phyloP scores from a whole-genome alignment of 371 early-diverging fungal species.

The Conidiobolus incongruus region DNA sequence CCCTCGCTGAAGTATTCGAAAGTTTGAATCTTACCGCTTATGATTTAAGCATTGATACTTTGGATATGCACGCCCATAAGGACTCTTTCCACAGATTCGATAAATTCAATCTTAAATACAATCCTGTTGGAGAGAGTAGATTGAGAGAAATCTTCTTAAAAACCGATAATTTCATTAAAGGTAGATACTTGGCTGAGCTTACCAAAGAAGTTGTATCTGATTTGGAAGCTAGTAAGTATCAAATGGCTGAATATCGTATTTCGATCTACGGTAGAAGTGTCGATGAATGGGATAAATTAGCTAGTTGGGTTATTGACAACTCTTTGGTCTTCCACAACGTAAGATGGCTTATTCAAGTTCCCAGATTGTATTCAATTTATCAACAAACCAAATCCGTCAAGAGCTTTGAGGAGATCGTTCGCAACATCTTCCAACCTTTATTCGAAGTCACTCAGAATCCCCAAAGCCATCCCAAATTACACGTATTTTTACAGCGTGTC shows the following conservation, averaged over 20 bases:
- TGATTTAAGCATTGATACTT: conserved; percentile 87
- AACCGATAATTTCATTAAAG: conserved; percentile 86
- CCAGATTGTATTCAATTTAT: conserved; percentile 86
- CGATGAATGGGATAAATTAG: conserved; percentile 87
- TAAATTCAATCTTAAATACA: conserved; percentile 96
- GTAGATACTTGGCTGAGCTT: conserved; percentile 83
- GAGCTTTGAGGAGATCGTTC: conserved; percentile 62
- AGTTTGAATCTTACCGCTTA: conserved; percentile 89
- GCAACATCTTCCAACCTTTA: conserved; percentile 80
- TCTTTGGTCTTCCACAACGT: conserved; percentile 79
- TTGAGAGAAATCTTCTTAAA: conserved; percentile 78
- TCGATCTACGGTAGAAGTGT: conserved; percentile 67
- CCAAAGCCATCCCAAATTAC: conserved; percentile 60
- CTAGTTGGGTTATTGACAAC: conserved; percentile 88
- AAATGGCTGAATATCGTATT: conserved; percentile 83
- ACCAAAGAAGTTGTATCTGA: conserved; percentile 89
- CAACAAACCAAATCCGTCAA: conserved; percentile 35
- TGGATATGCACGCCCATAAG: conserved; percentile 90
- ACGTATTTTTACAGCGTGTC: conserved; percentile 84
- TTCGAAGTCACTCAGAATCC: conserved; percentile 86
- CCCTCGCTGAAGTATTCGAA: conserved; percentile 66
- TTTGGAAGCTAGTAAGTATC: conserved; percentile 87
- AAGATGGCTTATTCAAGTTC: conserved; percentile 93
- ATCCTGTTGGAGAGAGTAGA: conserved; percentile 61
- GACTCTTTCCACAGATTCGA: conserved; percentile 86